Evolutionary conservation across 805 yeast genomes (phyloP).

Genomic region (Lachancea dasiensis): DNA sequence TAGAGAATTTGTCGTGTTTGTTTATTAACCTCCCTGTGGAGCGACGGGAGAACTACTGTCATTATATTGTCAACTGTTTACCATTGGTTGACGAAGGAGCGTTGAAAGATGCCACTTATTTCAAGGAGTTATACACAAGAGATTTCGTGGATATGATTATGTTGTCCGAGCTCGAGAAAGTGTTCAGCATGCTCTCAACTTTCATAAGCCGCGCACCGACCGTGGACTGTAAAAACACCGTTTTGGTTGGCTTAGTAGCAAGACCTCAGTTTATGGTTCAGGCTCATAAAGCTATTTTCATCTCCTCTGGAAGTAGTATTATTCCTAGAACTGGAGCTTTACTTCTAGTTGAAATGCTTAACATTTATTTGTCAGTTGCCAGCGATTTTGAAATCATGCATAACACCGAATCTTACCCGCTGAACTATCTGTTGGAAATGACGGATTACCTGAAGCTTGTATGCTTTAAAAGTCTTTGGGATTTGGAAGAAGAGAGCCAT

Average conservation of each 20-base stretch:
- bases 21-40: slow-evolving; percentile 5
- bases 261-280: slow-evolving; percentile 15
- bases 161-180: slow-evolving; percentile 7
- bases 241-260: slow-evolving; percentile 15
- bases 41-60: background rate
- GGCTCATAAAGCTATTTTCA: slow-evolving; percentile 6
- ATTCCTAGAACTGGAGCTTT: slow-evolving; percentile 5
- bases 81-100: background rate
- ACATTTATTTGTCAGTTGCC: slow-evolving; percentile 22
- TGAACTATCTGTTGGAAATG: slow-evolving; percentile 14
- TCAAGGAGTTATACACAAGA: slow-evolving; percentile 10
- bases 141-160: slow-evolving; percentile 14
- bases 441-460: slow-evolving; percentile 18
- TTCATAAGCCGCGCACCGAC: slow-evolving; percentile 14
- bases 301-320: background rate
- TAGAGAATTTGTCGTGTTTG: slow-evolving; percentile 17
- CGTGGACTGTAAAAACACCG: slow-evolving; percentile 13
- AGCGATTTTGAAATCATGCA: slow-evolving; percentile 27
- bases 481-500: slow-evolving; percentile 6
- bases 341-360: slow-evolving; percentile 19
- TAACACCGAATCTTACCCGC: slow-evolving; percentile 14
- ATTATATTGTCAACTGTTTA: slow-evolving; percentile 1
- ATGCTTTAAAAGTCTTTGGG: slow-evolving; percentile 23
- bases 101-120: background rate
- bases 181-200: slow-evolving; percentile 7